Percentiles rank a stretch among this genome's conserved stretches.
These are phyloP conservation scores for Asterophora parasitica DNA, from an alignment of 768 basidiomycete genomes.

Conservation along the genomic window DNA sequence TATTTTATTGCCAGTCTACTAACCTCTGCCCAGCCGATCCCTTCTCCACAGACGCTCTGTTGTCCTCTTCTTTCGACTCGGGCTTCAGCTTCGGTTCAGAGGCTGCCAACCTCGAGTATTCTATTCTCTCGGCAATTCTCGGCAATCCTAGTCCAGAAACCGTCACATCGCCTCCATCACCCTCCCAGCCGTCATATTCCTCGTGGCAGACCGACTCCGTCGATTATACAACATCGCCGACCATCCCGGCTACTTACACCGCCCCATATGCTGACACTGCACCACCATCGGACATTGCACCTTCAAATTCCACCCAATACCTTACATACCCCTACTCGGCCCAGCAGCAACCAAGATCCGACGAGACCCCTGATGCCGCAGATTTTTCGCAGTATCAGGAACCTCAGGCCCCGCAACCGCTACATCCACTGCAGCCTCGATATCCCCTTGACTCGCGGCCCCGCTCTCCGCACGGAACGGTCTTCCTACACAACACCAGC, in stretches of 20 bases:
- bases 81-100: slow-evolving; percentile 75
- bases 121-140: slow-evolving; percentile 88
- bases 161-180: slow-evolving; percentile 37
- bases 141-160: slow-evolving; percentile 66
- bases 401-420: slow-evolving; percentile 21
- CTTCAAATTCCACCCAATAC: slow-evolving; percentile 35
- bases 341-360: slow-evolving; percentile 26
- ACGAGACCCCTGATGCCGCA: slow-evolving; percentile 34
- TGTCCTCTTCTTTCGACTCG: slow-evolving; percentile 57
- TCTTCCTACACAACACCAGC: slow-evolving; percentile 25
- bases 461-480: slow-evolving; percentile 33
- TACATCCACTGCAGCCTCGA: slow-evolving; percentile 49
- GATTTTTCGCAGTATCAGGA: slow-evolving; percentile 26
- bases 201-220: slow-evolving; percentile 41
- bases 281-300: slow-evolving; percentile 29
- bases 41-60: slow-evolving; percentile 54
- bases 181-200: slow-evolving; percentile 29
- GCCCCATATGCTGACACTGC: slow-evolving; percentile 33
- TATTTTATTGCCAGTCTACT: too few species aligned
- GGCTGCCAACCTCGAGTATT: slow-evolving; percentile 92
- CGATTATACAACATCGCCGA: slow-evolving; percentile 33
- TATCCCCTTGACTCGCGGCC: slow-evolving; percentile 44
- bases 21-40: slow-evolving; percentile 38
- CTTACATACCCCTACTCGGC: slow-evolving; percentile 42
- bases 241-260: slow-evolving; percentile 21